These are phyloP conservation scores for Mycena vitilis DNA, from an alignment of 768 basidiomycete species.

Conservation along the genomic window DNA sequence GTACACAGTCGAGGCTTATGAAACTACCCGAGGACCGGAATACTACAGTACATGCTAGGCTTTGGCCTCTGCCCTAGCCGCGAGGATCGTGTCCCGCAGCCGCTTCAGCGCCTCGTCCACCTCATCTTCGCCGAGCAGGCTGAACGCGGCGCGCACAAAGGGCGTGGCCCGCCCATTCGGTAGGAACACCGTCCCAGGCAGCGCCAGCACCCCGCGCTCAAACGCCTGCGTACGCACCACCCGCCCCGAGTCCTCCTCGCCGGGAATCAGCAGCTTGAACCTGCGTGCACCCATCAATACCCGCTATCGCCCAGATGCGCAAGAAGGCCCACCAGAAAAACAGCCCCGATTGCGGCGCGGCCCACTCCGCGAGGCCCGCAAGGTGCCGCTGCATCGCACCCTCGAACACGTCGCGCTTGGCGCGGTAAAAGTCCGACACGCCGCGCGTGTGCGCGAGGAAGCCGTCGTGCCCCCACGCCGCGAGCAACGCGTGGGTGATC, in stretches of 20 bases:
- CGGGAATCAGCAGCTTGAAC: slow-evolving; percentile 73
- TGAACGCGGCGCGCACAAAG: slow-evolving; percentile 88
- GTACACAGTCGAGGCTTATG: no score
- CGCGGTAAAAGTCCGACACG: slow-evolving; percentile 80
- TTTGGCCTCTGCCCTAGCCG: slow-evolving; percentile 39
- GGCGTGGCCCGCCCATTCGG: slow-evolving; percentile 76
- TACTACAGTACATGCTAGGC: neutral
- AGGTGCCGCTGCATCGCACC: slow-evolving; percentile 80
- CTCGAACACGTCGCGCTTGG: slow-evolving; percentile 84
- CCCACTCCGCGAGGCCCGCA: slow-evolving; percentile 80
- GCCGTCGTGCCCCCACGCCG: slow-evolving; percentile 81
- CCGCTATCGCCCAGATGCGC: neutral
- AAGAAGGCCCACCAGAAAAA: slow-evolving; percentile 78
- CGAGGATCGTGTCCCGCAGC: slow-evolving; percentile 56
- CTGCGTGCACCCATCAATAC: slow-evolving; percentile 53
- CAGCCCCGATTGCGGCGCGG: slow-evolving; percentile 82
- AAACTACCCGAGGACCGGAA: no score
- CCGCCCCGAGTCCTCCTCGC: slow-evolving; percentile 74
- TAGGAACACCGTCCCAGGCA: slow-evolving; percentile 87
- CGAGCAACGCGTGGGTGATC: slow-evolving; percentile 66
- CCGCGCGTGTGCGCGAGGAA: slow-evolving; percentile 74
- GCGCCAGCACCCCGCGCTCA: slow-evolving; percentile 86
- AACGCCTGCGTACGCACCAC: slow-evolving; percentile 82
- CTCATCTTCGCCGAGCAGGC: slow-evolving; percentile 70
- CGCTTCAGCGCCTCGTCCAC: slow-evolving; percentile 80